These are phyloP conservation scores for Haplosporangium sp. DNA, from an alignment of 371 early-diverging fungal genomes.

Conservation along the genomic window DNA sequence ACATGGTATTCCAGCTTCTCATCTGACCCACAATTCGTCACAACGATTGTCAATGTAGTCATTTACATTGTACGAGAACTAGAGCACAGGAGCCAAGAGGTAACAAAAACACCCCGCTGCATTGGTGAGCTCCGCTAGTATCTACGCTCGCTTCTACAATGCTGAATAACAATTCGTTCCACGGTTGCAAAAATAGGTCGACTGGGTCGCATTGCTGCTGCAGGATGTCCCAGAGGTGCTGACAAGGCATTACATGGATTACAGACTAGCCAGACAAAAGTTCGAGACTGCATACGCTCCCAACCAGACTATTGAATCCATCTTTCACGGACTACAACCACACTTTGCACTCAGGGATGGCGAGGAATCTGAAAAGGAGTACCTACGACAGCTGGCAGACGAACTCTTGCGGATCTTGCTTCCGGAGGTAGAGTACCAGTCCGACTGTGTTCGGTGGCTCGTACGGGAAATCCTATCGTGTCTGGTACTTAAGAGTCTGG, in stretches of 20 bases:
- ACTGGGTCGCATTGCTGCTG: slow-evolving; percentile 66
- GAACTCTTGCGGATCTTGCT: slow-evolving; percentile 58
- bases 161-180: neutral
- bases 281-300: slow-evolving; percentile 64
- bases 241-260: slow-evolving; percentile 64
- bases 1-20: slow-evolving; percentile 68
- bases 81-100: slow-evolving; percentile 61
- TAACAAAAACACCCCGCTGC: slow-evolving; percentile 8
- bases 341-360: slow-evolving; percentile 65
- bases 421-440: slow-evolving; percentile 59
- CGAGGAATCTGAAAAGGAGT: slow-evolving; percentile 62
- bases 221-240: slow-evolving; percentile 65
- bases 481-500: slow-evolving; percentile 60
- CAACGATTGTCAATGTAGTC: slow-evolving; percentile 58
- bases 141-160: neutral
- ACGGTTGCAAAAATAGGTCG: slow-evolving; percentile 55
- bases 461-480: slow-evolving; percentile 65
- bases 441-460: slow-evolving; percentile 66
- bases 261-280: slow-evolving; percentile 60
- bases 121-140: neutral
- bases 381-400: slow-evolving; percentile 62
- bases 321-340: slow-evolving; percentile 74
- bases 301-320: slow-evolving; percentile 57
- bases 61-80: slow-evolving; percentile 59
- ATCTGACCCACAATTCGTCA: slow-evolving; percentile 64